phyloP scores from a whole-genome alignment of 805 yeast species.

The Nakazawaea populi region DNA sequence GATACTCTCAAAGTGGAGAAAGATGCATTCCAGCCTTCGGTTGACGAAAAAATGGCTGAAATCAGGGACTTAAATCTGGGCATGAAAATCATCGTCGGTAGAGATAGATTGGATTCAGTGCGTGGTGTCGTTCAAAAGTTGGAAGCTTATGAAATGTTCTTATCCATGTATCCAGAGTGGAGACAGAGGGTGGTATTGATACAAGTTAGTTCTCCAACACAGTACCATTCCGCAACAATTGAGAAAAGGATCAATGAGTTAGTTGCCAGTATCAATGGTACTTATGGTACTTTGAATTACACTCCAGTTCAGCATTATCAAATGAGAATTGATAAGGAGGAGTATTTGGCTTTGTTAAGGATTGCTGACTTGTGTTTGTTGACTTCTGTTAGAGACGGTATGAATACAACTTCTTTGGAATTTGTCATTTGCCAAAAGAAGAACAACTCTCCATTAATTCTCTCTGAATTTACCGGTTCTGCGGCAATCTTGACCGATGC shows the following conservation, averaged over 20 bases:
- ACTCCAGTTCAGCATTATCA: slow-evolving; percentile 92
- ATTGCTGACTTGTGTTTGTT: slow-evolving; percentile 88
- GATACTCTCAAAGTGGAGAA: slow-evolving; percentile 64
- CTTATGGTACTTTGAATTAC: slow-evolving; percentile 74
- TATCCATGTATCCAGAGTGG: slow-evolving; percentile 93
- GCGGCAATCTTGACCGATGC: slow-evolving; percentile 67
- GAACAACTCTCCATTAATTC: slow-evolving; percentile 67
- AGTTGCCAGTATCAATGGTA: slow-evolving; percentile 75
- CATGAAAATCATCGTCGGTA: slow-evolving; percentile 81
- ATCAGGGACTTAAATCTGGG: slow-evolving; percentile 57
- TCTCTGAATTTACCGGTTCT: slow-evolving; percentile 93
- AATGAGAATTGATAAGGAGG: slow-evolving; percentile 81
- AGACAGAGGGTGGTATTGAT: slow-evolving; percentile 78
- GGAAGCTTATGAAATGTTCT: slow-evolving; percentile 82
- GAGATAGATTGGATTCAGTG: slow-evolving; percentile 88
- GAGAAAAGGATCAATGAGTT: slow-evolving; percentile 83
- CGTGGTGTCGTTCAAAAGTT: slow-evolving; percentile 92
- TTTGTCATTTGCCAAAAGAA: slow-evolving; percentile 82
- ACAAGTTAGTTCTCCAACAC: slow-evolving; percentile 85
- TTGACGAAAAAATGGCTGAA: slow-evolving; percentile 59
- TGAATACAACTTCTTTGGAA: slow-evolving; percentile 93
- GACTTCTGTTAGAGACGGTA: slow-evolving; percentile 91
- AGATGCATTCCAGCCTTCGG: slow-evolving; percentile 45
- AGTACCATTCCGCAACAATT: slow-evolving; percentile 51
- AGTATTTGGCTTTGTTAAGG: slow-evolving; percentile 80